A percentile compares a stretch with the other conserved stretches of the same genome.
phyloP scores from a whole-genome alignment of 306 rosid genomes.

The Rosa lucieae region DNA sequence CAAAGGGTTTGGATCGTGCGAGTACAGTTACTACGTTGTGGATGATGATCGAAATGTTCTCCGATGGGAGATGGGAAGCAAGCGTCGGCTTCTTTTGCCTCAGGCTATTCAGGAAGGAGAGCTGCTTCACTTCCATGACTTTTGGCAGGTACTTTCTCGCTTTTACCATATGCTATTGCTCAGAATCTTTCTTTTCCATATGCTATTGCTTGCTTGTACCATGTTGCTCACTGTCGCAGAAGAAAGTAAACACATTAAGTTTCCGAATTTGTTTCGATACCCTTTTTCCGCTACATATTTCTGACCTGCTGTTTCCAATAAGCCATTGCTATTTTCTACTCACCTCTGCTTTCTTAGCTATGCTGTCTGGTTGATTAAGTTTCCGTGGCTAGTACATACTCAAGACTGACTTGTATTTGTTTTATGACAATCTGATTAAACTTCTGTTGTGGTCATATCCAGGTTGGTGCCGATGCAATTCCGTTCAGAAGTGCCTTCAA shows the following conservation, averaged over 20 bases:
- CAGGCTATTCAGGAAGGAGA: slow-evolving; percentile 64
- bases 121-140: slow-evolving; percentile 71
- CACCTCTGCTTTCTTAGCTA: no score
- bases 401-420: slow-evolving; percentile 14
- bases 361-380: no score
- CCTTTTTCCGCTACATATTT: neutral
- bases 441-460: slow-evolving; percentile 29
- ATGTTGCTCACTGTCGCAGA: no score
- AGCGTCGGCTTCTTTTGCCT: slow-evolving; percentile 57
- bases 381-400: no score
- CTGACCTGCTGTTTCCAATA: no score
- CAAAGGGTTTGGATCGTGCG: slow-evolving; percentile 51
- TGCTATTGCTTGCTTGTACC: neutral
- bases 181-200: neutral
- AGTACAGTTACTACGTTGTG: slow-evolving; percentile 80
- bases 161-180: neutral
- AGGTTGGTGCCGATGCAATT: slow-evolving; percentile 83
- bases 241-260: no score
- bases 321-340: no score
- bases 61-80: slow-evolving; percentile 81
- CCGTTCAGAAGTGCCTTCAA: slow-evolving; percentile 84
- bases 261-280: no score
- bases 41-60: slow-evolving; percentile 63
- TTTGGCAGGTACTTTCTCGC: slow-evolving; percentile 71
- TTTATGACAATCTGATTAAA: slow-evolving; percentile 31